A percentile compares a stretch with the other conserved stretches of the same genome.
These are phyloP conservation scores for Beauveria australis DNA, from an alignment of 2,329 filamentous ascomycete genomes.

Conservation along the genomic window DNA sequence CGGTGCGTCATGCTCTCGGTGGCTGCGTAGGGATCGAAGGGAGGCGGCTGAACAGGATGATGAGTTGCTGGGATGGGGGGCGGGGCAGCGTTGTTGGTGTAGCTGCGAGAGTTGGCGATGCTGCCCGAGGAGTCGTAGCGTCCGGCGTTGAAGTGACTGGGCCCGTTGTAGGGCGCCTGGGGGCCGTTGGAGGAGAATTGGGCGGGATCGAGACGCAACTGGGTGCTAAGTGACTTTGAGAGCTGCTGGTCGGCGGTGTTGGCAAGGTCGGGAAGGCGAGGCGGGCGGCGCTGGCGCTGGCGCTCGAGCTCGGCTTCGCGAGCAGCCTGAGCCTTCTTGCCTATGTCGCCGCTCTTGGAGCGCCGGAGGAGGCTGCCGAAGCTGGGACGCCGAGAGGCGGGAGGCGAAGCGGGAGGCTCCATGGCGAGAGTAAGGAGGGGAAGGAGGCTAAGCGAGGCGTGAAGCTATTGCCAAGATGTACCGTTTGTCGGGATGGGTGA, in stretches of 20 bases:
- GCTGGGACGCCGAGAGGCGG: constrained; percentile 33
- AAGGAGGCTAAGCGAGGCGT: constrained; percentile 17
- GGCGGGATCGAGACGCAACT: constrained; percentile 48
- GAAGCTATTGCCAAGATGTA: not conserved
- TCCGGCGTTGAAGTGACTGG: not conserved
- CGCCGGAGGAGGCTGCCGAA: constrained; percentile 55
- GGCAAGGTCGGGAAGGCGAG: constrained; percentile 44
- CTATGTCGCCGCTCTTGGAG: constrained; percentile 59
- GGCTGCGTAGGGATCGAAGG: constrained; percentile 69
- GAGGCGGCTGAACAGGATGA: constrained; percentile 49
- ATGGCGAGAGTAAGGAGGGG: not conserved
- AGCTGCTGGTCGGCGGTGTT: constrained; percentile 32
- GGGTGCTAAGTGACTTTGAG: constrained; percentile 38
- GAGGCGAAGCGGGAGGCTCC: constrained; percentile 14
- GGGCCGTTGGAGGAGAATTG: constrained; percentile 23
- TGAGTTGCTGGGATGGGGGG: constrained; percentile 54
- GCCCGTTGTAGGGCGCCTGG: constrained; percentile 29
- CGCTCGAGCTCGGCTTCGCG: constrained; percentile 43
- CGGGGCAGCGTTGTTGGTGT: constrained; percentile 37
- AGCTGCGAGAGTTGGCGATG: constrained; percentile 33
- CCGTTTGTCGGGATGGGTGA: not conserved
- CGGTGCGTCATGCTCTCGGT: constrained; percentile 96
- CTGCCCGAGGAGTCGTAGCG: constrained; percentile 26
- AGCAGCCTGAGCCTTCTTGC: constrained; percentile 50
- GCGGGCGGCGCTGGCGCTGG: constrained; percentile 38